Percentiles rank a stretch among this genome's conserved stretches.
phyloP scores from a whole-genome alignment of 768 basidiomycete genomes.

The Saitozyma podzolica region DNA sequence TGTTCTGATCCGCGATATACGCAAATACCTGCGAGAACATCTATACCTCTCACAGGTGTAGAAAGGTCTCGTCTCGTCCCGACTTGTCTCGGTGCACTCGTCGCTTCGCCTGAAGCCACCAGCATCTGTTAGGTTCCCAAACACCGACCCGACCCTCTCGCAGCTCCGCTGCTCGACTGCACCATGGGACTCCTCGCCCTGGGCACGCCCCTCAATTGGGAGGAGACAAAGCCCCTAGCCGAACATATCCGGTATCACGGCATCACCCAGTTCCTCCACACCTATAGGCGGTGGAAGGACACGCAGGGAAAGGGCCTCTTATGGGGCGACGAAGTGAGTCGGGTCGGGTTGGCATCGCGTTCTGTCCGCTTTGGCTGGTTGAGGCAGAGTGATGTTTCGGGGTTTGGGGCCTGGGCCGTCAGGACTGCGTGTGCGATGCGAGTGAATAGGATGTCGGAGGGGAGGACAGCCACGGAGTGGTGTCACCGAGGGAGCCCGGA shows the following conservation, averaged over 20 bases:
- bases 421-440: too few relatives aligned
- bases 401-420: too few relatives aligned
- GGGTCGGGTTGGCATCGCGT: neutral
- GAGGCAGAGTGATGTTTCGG: too few relatives aligned
- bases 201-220: conserved; percentile 90
- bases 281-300: conserved; percentile 89
- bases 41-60: neutral
- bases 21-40: neutral
- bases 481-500: too few relatives aligned
- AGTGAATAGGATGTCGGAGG: too few relatives aligned
- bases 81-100: neutral
- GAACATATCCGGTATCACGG: conserved; percentile 90
- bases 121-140: neutral
- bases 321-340: conserved; percentile 94
- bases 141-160: neutral
- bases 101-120: neutral
- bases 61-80: neutral
- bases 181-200: conserved; percentile 90
- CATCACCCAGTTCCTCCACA: conserved; percentile 90
- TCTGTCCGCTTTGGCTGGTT: too few relatives aligned
- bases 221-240: conserved; percentile 79
- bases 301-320: conserved; percentile 85
- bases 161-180: neutral
- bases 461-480: too few relatives aligned
- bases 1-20: neutral